These are phyloP conservation scores for Raddia distichophylla DNA, from an alignment of 176 grass and related monocot species.

Conservation along the genomic window DNA sequence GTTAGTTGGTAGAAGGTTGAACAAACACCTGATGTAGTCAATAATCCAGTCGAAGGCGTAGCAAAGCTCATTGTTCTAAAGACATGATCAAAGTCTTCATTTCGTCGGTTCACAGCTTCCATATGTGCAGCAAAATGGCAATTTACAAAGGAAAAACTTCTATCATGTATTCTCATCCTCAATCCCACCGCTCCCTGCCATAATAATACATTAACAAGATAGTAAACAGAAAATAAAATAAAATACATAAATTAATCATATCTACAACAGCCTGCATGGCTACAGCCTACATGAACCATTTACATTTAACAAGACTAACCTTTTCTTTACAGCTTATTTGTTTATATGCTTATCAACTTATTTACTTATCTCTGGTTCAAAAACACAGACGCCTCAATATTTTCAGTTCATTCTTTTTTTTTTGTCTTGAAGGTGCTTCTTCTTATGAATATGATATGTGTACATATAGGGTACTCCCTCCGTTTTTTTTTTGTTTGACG, in stretches of 20 bases:
- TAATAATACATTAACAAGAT: slow-evolving; percentile 36
- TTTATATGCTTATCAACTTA: too few species aligned
- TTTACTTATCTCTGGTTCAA: too few species aligned
- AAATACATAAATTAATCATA: neutral
- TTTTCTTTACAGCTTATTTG: too few species aligned
- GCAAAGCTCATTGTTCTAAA: slow-evolving; percentile 80
- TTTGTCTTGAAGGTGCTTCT: too few species aligned
- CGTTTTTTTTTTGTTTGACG: too few species aligned
- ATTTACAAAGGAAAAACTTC: slow-evolving; percentile 86
- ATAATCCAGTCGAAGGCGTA: slow-evolving; percentile 39
- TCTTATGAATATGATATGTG: too few species aligned
- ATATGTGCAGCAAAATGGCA: slow-evolving; percentile 97
- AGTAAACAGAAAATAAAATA: slow-evolving; percentile 20
- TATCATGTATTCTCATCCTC: slow-evolving; percentile 83
- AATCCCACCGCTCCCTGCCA: slow-evolving; percentile 85
- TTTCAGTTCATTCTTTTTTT: too few species aligned
- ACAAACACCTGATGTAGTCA: slow-evolving; percentile 62
- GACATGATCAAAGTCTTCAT: slow-evolving; percentile 95
- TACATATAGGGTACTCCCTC: too few species aligned
- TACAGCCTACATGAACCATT: neutral
- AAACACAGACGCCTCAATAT: too few species aligned
- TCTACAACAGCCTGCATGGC: neutral
- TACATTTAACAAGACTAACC: neutral
- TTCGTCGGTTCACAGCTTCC: slow-evolving; percentile 81
- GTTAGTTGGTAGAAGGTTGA: slow-evolving; percentile 28